Conservation (phyloP, 2,329 filamentous ascomycete genomes). For the Xylaria sp. region DNA sequence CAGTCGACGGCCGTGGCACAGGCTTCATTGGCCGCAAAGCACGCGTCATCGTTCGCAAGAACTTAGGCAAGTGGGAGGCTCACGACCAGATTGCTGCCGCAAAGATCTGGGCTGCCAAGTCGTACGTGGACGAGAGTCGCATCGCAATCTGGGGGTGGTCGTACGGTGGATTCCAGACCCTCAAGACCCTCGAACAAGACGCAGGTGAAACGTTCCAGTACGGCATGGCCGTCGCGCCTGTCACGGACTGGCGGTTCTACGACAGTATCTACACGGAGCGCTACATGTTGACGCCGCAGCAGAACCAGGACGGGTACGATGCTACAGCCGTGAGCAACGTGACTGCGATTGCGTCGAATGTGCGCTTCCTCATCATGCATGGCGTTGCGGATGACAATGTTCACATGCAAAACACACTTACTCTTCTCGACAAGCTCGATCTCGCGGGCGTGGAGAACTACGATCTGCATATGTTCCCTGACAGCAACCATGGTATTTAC, state of each 20-base stretch:
- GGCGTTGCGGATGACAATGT: slow-evolving; percentile 97
- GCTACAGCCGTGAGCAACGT: slow-evolving; percentile 70
- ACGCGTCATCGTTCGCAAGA: slow-evolving; percentile 73
- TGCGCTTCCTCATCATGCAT: slow-evolving; percentile 92
- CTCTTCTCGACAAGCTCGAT: slow-evolving; percentile 80
- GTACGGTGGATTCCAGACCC: slow-evolving; percentile 89
- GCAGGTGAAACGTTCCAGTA: slow-evolving; percentile 88
- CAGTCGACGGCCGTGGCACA: slow-evolving; percentile 88
- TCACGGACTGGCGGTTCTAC: slow-evolving; percentile 98
- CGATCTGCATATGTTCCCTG: slow-evolving; percentile 92
- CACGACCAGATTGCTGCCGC: slow-evolving; percentile 88
- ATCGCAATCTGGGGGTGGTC: slow-evolving; percentile 99
- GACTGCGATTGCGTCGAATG: slow-evolving; percentile 65
- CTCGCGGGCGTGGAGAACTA: slow-evolving; percentile 81
- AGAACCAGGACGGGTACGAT: slow-evolving; percentile 73
- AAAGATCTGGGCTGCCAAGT: slow-evolving; percentile 72
- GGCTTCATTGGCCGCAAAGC: slow-evolving; percentile 82
- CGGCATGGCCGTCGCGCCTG: slow-evolving; percentile 95
- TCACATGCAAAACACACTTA: slow-evolving; percentile 90
- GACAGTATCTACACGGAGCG: slow-evolving; percentile 91
- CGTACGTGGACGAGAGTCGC: slow-evolving; percentile 74
- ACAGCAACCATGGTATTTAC: slow-evolving; percentile 90
- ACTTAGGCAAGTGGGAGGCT: slow-evolving; percentile 80
- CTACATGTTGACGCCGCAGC: slow-evolving; percentile 92
- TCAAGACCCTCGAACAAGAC: slow-evolving; percentile 91